Percentiles rank a stretch among this genome's conserved stretches.
phyloP scores from a whole-genome alignment of 2,329 filamentous ascomycete species.

The Aspergillus caelatus region DNA sequence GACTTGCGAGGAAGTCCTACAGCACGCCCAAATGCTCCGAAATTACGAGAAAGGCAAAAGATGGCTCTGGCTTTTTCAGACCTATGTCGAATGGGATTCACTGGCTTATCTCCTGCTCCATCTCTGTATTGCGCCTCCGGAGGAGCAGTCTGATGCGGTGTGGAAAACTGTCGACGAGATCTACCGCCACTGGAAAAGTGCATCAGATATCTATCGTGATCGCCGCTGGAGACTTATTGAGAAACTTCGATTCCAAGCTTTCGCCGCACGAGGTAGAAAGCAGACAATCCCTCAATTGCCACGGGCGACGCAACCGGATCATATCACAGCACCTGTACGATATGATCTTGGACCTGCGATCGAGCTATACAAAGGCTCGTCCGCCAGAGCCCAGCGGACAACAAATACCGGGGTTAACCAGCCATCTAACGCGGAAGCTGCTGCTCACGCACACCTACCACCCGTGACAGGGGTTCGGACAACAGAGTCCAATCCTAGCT shows the following conservation, averaged over 20 bases:
- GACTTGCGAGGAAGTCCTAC: constrained; percentile 22
- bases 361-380: neutral
- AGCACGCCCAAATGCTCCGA: constrained; percentile 16
- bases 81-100: constrained; percentile 25
- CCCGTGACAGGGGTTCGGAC: neutral
- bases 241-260: constrained; percentile 13
- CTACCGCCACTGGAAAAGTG: constrained; percentile 18
- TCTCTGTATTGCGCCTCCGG: constrained; percentile 10
- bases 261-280: constrained; percentile 8
- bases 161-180: constrained; percentile 18
- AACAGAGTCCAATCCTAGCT: neutral
- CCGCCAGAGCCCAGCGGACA: neutral
- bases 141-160: neutral
- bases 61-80: constrained; percentile 27
- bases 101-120: constrained; percentile 17
- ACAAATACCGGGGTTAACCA: neutral
- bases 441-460: neutral
- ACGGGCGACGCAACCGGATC: neutral
- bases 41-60: constrained; percentile 16
- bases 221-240: constrained; percentile 20
- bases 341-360: neutral
- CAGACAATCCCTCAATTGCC: neutral
- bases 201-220: neutral
- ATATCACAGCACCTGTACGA: neutral
- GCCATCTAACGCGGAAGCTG: neutral